These are phyloP conservation scores for Cercospora nicotianae DNA, from an alignment of 2,329 filamentous ascomycete species.

Conservation along the genomic window DNA sequence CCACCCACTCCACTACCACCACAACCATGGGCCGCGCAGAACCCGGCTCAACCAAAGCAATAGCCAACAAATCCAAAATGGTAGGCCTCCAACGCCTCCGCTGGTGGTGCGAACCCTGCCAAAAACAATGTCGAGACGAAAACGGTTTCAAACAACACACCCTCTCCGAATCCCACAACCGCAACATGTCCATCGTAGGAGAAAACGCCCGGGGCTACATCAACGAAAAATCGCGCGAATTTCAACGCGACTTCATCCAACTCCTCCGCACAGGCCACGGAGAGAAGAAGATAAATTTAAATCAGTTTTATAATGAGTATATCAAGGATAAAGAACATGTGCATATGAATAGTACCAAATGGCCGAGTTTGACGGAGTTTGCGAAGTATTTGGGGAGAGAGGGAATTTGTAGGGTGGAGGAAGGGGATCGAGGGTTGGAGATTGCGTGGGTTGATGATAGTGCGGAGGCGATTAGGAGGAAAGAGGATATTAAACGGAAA, in stretches of 20 bases:
- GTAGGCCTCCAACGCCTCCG: conserved; percentile 75
- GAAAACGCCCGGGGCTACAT: conserved; percentile 84
- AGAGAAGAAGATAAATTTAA: conserved; percentile 84
- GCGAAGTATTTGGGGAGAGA: conserved; percentile 83
- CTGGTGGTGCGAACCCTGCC: conserved; percentile 86
- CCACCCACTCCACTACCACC: conserved; percentile 9
- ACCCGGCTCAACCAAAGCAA: conserved; percentile 84
- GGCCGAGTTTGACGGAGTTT: conserved; percentile 85
- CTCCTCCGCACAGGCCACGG: conserved; percentile 81
- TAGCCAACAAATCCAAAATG: conserved; percentile 87
- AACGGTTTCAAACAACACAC: conserved; percentile 86
- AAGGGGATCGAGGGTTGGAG: conserved; percentile 81
- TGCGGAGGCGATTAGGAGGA: conserved; percentile 75
- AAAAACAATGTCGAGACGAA: conserved; percentile 75
- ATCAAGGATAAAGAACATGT: conserved; percentile 84
- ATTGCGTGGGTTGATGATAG: conserved; percentile 91
- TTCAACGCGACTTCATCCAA: conserved; percentile 74
- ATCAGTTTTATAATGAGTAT: conserved; percentile 94
- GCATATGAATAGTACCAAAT: conserved; percentile 92
- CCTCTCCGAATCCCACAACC: conserved; percentile 79
- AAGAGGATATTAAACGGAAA: conserved; percentile 78
- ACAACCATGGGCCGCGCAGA: conserved; percentile 84
- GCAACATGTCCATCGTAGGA: conserved; percentile 85
- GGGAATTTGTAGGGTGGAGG: conserved; percentile 85
- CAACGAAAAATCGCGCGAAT: conserved; percentile 77